Percentiles rank a stretch among this genome's conserved stretches.
Conservation (phyloP, 2,329 filamentous ascomycete species). For the Aspergillus hiratsukae region DNA sequence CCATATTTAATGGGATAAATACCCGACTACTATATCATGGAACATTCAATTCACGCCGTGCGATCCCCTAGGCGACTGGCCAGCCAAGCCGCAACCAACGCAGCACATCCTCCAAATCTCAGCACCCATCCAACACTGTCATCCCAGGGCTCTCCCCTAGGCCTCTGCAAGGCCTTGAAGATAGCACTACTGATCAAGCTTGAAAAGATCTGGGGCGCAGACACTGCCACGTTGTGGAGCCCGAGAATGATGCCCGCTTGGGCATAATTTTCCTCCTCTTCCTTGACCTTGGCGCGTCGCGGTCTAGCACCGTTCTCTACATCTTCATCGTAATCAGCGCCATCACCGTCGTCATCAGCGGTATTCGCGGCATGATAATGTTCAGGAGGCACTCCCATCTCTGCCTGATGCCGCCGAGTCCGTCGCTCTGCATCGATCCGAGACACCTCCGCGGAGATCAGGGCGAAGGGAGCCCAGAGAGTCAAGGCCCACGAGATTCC, state of each 20-base stretch:
- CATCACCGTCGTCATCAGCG: background rate
- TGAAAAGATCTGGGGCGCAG: constrained; percentile 84
- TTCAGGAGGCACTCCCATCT: constrained; percentile 24
- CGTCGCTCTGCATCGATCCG: constrained; percentile 68
- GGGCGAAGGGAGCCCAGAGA: constrained; percentile 90
- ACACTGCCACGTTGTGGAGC: constrained; percentile 93
- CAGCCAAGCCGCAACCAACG: constrained; percentile 70
- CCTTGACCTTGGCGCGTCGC: constrained; percentile 19
- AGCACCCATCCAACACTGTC: constrained; percentile 83
- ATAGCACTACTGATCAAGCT: constrained; percentile 79
- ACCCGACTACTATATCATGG: background rate
- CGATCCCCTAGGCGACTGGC: constrained; percentile 65
- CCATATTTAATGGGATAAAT: background rate
- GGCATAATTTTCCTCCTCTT: constrained; percentile 54
- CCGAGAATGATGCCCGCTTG: constrained; percentile 88
- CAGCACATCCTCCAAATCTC: constrained; percentile 74
- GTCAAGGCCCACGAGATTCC: constrained; percentile 91
- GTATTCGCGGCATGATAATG: constrained; percentile 1
- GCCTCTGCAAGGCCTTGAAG: constrained; percentile 83
- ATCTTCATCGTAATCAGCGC: constrained; percentile 11
- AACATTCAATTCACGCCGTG: constrained; percentile 2
- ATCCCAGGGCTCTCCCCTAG: constrained; percentile 76
- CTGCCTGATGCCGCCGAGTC: constrained; percentile 38
- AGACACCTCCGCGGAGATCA: constrained; percentile 89
- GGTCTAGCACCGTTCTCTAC: constrained; percentile 23